Evolutionary conservation across 306 rosid species (phyloP).

Genomic region (Abrus pulchellus): DNA sequence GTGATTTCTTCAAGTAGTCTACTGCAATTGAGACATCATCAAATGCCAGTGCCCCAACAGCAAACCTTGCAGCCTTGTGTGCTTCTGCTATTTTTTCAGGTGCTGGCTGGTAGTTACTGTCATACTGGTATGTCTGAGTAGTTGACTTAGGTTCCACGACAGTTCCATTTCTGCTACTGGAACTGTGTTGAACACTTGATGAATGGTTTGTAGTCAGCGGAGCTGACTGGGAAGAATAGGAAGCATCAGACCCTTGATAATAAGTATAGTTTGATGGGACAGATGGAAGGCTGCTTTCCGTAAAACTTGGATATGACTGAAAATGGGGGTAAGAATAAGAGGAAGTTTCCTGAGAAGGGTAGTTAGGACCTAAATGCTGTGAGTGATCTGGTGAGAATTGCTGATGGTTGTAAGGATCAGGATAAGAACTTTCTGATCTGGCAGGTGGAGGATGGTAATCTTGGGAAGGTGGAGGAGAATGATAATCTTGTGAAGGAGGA

Average conservation of each 20-base stretch:
- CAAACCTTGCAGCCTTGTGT: slow-evolving; percentile 98
- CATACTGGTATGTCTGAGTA: slow-evolving; percentile 72
- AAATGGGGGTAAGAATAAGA: slow-evolving; percentile 71
- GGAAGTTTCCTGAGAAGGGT: slow-evolving; percentile 69
- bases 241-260: slow-evolving; percentile 80
- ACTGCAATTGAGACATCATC: slow-evolving; percentile 94
- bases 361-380: slow-evolving; percentile 69
- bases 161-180: slow-evolving; percentile 65
- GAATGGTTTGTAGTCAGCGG: slow-evolving; percentile 65
- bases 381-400: slow-evolving; percentile 72
- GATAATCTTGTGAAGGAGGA: slow-evolving; percentile 71
- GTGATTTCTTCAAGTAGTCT: slow-evolving; percentile 85
- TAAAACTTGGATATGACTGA: slow-evolving; percentile 95
- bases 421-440: slow-evolving; percentile 69
- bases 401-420: slow-evolving; percentile 73
- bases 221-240: slow-evolving; percentile 68
- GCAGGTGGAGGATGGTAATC: slow-evolving; percentile 64
- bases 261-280: slow-evolving; percentile 67
- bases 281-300: slow-evolving; percentile 86
- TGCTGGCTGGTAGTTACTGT: slow-evolving; percentile 83
- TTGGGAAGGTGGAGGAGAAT: slow-evolving; percentile 65
- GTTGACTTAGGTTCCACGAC: slow-evolving; percentile 61
- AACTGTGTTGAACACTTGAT: slow-evolving; percentile 59
- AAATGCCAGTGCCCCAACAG: slow-evolving; percentile 98
- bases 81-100: slow-evolving; percentile 97